These are phyloP conservation scores for Glonium stellatum DNA, from an alignment of 495 filamentous ascomycete genomes.

Conservation along the genomic window DNA sequence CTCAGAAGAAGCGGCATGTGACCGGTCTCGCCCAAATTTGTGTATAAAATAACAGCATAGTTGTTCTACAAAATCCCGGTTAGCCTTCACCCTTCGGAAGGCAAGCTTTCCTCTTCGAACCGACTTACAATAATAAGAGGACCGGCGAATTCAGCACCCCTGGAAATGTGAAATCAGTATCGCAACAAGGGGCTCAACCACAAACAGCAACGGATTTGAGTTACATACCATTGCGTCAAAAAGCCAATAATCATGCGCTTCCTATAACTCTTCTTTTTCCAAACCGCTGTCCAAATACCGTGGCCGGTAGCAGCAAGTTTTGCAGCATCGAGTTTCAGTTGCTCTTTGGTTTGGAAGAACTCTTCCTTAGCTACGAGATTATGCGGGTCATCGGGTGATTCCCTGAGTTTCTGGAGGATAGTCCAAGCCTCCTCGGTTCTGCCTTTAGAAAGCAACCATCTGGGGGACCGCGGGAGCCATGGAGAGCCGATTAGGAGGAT, in stretches of 20 bases:
- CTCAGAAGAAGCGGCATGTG: conserved; percentile 8
- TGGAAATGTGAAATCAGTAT: neutral
- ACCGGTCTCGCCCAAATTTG: conserved; percentile 7
- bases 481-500: conserved; percentile 2
- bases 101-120: neutral
- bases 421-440: conserved; percentile 2
- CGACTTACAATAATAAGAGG: conserved; percentile 1
- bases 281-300: conserved; percentile 9
- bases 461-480: conserved; percentile 5
- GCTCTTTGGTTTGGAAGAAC: conserved; percentile 5
- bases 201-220: neutral
- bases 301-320: conserved; percentile 1
- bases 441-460: conserved; percentile 6
- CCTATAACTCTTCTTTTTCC: conserved; percentile 3
- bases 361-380: conserved; percentile 8
- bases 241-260: conserved; percentile 6
- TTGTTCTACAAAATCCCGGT: neutral
- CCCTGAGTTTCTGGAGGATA: neutral
- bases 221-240: conserved; percentile 1
- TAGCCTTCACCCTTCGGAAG: neutral
- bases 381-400: neutral
- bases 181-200: neutral
- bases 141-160: conserved; percentile 5
- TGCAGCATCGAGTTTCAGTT: neutral
- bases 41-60: conserved; percentile 9